Evolutionary conservation across 1,139 yeast genomes (phyloP), one percentile per base, ranked within the genome.

Genomic region (Diutina pseudorugosa): DNA sequence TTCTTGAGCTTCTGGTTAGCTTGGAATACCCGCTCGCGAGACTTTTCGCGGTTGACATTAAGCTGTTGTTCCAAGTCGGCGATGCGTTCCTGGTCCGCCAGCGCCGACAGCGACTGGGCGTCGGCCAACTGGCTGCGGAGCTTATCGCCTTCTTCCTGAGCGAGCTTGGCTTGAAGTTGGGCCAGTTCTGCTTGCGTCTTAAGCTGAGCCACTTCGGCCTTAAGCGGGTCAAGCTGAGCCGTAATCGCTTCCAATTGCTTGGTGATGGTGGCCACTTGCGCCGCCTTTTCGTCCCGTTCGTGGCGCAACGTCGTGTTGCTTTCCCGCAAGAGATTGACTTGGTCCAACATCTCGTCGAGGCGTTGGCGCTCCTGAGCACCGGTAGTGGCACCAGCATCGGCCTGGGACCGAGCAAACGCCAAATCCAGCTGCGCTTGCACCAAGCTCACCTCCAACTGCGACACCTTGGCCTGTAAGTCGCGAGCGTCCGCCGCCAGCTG

Each of bases 301-400:
- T 73, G 70, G 55, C 95, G 76, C 56, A 89, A 72, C 8, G 85
- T 76, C 16, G 75, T 69, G 61, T 88, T 87, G 60, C 90, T 84
- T 61, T 89, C 95, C 55, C 88, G 78, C 55, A 87, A 70, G 43
- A 86, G 72, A 57, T 80, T 84, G 62, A 89, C 66, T 57, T 85
- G 91, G 54, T 82, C 79, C 52, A 87, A 68, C 61, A 85, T 86
- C 49, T 77, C 78, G 56, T 78, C 61, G 54, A 86, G 66, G 51
- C 75, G 74, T 9, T 14, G 30, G 41, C 75, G 68, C 51, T 69
- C 68, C 51, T 71, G 70, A 59, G 20, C 44, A n/a, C 12, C 21
- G 7, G 19, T 6, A 16, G 23, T 5, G 14, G 14, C 51, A 7
- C 19, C 33, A 12, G 30, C 6, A 7, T 27, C 42, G 42, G 20